Evolutionary conservation across 345 rosid genomes (phyloP).

Genomic region (Lepidium didymum): DNA sequence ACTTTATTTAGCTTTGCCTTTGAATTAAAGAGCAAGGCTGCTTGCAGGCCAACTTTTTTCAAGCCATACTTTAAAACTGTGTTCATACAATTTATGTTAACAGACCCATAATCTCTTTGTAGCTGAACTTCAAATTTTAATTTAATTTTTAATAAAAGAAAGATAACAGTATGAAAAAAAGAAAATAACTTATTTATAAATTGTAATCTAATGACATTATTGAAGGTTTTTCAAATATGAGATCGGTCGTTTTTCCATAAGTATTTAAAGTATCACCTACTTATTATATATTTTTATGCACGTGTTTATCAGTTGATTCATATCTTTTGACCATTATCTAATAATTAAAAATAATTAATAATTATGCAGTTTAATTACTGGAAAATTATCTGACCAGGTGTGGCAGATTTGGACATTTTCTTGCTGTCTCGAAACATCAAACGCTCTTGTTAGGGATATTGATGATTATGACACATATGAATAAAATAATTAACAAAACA

Average conservation of each 20-base stretch:
- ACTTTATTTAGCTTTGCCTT: conserved; percentile 14
- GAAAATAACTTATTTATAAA: not conserved
- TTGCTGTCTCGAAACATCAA: conserved; percentile 27
- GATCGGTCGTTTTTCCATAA: not conserved
- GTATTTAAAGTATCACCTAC: conserved; percentile 11
- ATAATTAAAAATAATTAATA: not conserved
- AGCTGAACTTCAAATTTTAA: not conserved
- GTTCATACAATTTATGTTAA: not conserved
- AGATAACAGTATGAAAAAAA: not conserved
- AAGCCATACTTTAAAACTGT: not conserved
- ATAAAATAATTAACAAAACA: not conserved
- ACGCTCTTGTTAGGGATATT: conserved; percentile 20
- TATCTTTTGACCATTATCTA: conserved; percentile 15
- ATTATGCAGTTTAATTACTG: conserved; percentile 1
- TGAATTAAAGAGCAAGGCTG: conserved; percentile 9
- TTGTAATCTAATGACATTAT: not conserved
- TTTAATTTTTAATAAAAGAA: not conserved
- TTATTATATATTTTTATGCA: not conserved
- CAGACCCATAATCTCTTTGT: not conserved
- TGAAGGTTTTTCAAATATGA: not conserved
- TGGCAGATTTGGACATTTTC: conserved; percentile 19
- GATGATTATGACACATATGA: conserved; percentile 16
- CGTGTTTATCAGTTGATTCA: conserved; percentile 15
- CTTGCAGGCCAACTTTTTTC: conserved; percentile 17
- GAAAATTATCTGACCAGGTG: conserved; percentile 25